Conservation (phyloP, 2,329 filamentous ascomycete genomes). For the Calonectria pauciramosa region DNA sequence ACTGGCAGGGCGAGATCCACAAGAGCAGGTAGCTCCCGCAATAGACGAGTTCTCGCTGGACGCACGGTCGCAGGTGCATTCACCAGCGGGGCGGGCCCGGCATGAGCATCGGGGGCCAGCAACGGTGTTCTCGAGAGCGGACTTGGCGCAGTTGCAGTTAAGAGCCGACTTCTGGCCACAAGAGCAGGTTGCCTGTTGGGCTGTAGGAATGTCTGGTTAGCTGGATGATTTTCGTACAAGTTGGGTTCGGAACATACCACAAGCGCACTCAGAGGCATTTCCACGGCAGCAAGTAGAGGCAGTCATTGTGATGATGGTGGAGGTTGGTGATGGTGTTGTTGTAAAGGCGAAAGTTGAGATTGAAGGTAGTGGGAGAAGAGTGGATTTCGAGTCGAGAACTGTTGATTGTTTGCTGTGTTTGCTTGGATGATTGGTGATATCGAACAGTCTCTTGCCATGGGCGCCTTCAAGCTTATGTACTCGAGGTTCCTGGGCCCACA, state of each 20-base stretch:
- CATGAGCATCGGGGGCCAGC: conserved; percentile 85
- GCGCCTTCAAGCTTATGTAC: conserved; percentile 44
- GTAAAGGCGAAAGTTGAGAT: neutral
- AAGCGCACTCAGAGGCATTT: conserved; percentile 66
- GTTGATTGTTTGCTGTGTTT: neutral
- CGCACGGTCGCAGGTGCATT: conserved; percentile 85
- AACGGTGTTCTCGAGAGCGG: conserved; percentile 80
- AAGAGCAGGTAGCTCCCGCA: conserved; percentile 76
- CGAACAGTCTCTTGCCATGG: neutral
- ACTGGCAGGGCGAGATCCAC: conserved; percentile 81
- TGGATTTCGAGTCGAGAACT: neutral
- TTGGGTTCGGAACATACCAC: conserved; percentile 60
- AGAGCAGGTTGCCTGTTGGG: conserved; percentile 81
- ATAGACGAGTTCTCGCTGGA: conserved; percentile 76
- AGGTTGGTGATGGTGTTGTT: conserved; percentile 6
- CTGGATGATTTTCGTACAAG: neutral
- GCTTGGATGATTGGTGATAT: conserved; percentile 1
- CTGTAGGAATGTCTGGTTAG: conserved; percentile 51
- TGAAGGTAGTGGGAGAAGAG: neutral
- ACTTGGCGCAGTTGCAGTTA: conserved; percentile 87
- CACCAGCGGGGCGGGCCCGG: conserved; percentile 81
- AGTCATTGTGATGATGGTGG: conserved; percentile 50
- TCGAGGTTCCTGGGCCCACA: conserved; percentile 30
- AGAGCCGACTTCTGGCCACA: conserved; percentile 91
- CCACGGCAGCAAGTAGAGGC: conserved; percentile 70